Percentiles rank a stretch among this genome's conserved stretches.
These are phyloP conservation scores for Boletus bicolor DNA, from an alignment of 768 basidiomycete genomes.

Conservation along the genomic window DNA sequence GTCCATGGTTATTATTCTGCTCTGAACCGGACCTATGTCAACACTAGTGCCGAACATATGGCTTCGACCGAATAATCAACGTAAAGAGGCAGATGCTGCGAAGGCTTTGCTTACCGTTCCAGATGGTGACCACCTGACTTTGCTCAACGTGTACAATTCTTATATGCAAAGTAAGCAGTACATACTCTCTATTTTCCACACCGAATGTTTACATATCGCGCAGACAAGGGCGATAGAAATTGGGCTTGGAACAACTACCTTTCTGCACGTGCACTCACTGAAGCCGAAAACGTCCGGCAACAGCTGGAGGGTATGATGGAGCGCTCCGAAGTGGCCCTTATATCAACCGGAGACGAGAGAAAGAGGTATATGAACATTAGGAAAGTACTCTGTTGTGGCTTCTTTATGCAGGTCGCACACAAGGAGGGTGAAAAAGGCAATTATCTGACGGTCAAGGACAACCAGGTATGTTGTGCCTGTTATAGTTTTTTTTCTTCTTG, in stretches of 20 bases:
- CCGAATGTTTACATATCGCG: not conserved
- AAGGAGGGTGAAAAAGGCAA: conserved; percentile 87
- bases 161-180: conserved; percentile 70
- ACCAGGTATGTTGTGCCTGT: conserved; percentile 57
- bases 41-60: conserved; percentile 81
- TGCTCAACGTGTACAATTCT: conserved; percentile 94
- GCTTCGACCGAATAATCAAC: conserved; percentile 82
- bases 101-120: conserved; percentile 87
- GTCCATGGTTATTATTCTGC: not conserved
- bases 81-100: conserved; percentile 89
- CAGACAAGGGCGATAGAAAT: conserved; percentile 73
- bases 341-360: conserved; percentile 64
- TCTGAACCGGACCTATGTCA: not conserved
- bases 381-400: conserved; percentile 83
- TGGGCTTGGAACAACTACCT: conserved; percentile 94
- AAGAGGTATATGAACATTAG: conserved; percentile 75
- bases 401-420: conserved; percentile 98
- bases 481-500: not conserved
- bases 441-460: conserved; percentile 93
- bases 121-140: conserved; percentile 90
- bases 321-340: conserved; percentile 73
- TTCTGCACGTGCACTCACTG: conserved; percentile 73
- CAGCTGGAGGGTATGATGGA: conserved; percentile 93
- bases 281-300: conserved; percentile 90
- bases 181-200: not conserved